phyloP scores from a whole-genome alignment of 2,329 filamentous ascomycete genomes.

The Fusarium musae region DNA sequence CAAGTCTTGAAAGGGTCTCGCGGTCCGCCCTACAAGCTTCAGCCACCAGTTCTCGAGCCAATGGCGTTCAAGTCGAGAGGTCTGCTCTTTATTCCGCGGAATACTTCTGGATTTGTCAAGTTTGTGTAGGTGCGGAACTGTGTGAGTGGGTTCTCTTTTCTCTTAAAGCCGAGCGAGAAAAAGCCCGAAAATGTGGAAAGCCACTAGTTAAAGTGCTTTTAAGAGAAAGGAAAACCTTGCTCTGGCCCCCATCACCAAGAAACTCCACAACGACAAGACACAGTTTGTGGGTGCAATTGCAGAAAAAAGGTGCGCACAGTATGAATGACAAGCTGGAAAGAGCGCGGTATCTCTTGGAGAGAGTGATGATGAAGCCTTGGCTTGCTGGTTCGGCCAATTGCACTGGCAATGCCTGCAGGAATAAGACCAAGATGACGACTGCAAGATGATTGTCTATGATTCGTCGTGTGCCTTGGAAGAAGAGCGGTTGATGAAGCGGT shows the following conservation, averaged over 20 bases:
- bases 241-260: conserved; percentile 10
- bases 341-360: not conserved
- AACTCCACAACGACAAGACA: conserved; percentile 25
- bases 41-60: conserved; percentile 21
- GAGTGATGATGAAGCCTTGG: conserved; percentile 14
- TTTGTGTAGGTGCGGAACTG: conserved; percentile 13
- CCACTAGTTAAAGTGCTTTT: conserved; percentile 25
- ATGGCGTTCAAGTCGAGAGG: conserved; percentile 16
- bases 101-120: conserved; percentile 11
- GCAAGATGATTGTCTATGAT: conserved; percentile 1
- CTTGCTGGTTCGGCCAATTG: conserved; percentile 19
- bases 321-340: conserved; percentile 13
- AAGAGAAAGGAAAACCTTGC: conserved; percentile 26
- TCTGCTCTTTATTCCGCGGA: conserved; percentile 8
- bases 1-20: conserved; percentile 18
- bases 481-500: conserved; percentile 9
- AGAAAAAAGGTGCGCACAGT: conserved; percentile 32
- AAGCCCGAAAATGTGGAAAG: conserved; percentile 10
- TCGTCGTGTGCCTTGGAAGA: not conserved
- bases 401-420: conserved; percentile 11
- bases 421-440: conserved; percentile 24
- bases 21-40: conserved; percentile 20
- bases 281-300: conserved; percentile 1
- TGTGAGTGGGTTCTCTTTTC: conserved; percentile 33
- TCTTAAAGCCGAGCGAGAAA: conserved; percentile 4